Base-by-base conservation (phyloP, 129 eudicot genomes). In the Flaveria bidentis region DNA sequence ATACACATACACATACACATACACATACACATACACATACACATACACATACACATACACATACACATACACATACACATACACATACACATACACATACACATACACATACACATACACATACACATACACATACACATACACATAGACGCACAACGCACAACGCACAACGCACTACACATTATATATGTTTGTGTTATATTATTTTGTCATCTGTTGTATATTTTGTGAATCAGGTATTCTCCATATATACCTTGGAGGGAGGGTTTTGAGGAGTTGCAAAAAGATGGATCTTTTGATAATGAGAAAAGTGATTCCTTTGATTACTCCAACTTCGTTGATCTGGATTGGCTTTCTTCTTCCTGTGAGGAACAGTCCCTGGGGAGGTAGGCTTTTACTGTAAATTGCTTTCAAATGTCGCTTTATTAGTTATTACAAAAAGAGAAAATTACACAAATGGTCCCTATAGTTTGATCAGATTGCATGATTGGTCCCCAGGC, bases 281-380 rank as follows among this genome's bases (percentile, higher is more conserved):
- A 82, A 76, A 82, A 86, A 67, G 92, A 86, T 9, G 72, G 84
- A 72, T 69, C 22, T 41, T 77, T 83, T 78, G 96, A 85, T 61
- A 77, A 83, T 71, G 83, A 85, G 73, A 80, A 82, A 23, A 77
- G 77, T 10, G 88, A 87, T 57, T 69, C 88, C 60, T 33, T 74
- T 72, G 97, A 91, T 70, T 82, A 78, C 83, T 92, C 97, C 68
- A 92, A 92, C 85, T 92, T 92, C 78, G 87, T 92, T 46, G 93
- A 92, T 84, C 82, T 92, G 46, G 96, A 89, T 64, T 87, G 93
- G 96, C 87, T 92, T 45, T 92, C 97, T 80, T 91, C 96, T 64
- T 88, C 94, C 44, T 83, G 86, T 30, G 89, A 87, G 67, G 86
- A 88, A 66, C 89, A 89, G 76, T 66, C 81, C 9, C 57, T 80